Base-by-base conservation (phyloP, 1,284 basidiomycete genomes). In the Athelia sp. region DNA sequence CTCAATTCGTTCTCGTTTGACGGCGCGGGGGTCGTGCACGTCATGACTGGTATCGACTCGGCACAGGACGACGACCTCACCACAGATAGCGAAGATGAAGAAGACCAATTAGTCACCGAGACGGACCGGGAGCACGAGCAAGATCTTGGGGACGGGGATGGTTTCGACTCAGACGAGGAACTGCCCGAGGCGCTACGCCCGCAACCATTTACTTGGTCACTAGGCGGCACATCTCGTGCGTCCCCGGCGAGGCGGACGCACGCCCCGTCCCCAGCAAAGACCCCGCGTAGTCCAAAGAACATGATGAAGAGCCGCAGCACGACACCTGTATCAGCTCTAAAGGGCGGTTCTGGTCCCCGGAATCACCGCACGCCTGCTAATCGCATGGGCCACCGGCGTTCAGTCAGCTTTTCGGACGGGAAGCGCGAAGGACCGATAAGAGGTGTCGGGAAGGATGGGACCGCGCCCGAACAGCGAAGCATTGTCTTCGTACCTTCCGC, bases 341-440 rank as follows among this genome's bases (percentile, higher is more conserved):
- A 76, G 59, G 72, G 74, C 57, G 24, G 21, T 10, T 63, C 73
- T 21, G 73, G 60, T 56, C 72, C 71, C 22, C 60, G 63, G 21
- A 68, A 65, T 44, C 68, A 74, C 56, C 70, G 70, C 49, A 87
- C 82, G 15, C 83, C 84, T 14, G 59, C 74, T 21, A 72, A 70
- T 46, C 67, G 59, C 45, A 55, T 66, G 14, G 66, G 64, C 1
- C 76, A 84, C 53, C 80, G 84, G 22, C 81, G 93, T 26, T 94
- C 90, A 42, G 94, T 98, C 47, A 94, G 91, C 64, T 98, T 98
- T 69, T 95, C 92, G 17, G 94, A 98, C 62, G 93, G 93, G 3
- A 88, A 86, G 61, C 78, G 79, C 51, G 84, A 87, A 36, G 93
- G 93, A 3, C 90, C 89, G 32, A 94, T 94, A 44, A 72, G 76